Conservation (phyloP, 179 eudicot species). For the Spinacia oleracea region DNA sequence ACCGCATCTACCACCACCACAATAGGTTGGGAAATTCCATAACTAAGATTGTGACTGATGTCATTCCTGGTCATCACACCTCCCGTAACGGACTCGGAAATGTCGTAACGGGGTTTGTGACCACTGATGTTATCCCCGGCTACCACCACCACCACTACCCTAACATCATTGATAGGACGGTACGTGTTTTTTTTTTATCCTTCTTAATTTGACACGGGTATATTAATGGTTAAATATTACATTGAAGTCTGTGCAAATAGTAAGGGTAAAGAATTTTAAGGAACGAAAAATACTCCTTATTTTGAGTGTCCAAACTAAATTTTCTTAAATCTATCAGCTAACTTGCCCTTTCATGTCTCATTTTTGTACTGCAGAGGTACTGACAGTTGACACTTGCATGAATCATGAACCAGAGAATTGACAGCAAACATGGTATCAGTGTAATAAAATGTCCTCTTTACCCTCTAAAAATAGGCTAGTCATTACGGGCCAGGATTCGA, state of each 20-base stretch:
- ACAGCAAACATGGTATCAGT: background rate
- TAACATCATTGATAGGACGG: slow-evolving; percentile 25
- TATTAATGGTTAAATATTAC: too few relatives aligned
- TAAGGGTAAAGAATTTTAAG: too few relatives aligned
- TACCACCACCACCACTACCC: slow-evolving; percentile 13
- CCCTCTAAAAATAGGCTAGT: background rate
- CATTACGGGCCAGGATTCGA: background rate
- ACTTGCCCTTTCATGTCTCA: background rate
- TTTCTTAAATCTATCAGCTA: background rate
- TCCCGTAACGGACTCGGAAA: slow-evolving; percentile 5
- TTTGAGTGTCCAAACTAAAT: background rate
- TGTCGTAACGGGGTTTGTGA: background rate
- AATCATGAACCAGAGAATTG: background rate
- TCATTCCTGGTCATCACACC: slow-evolving; percentile 13
- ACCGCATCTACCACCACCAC: slow-evolving; percentile 15
- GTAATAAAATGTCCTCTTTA: background rate
- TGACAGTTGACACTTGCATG: background rate
- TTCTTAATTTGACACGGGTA: too few relatives aligned
- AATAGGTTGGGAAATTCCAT: background rate
- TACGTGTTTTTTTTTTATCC: background rate
- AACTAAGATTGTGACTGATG: slow-evolving; percentile 8
- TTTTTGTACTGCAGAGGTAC: background rate
- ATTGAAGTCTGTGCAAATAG: too few relatives aligned
- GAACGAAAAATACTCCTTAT: too few relatives aligned
- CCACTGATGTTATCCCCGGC: slow-evolving; percentile 11